Conservation (phyloP, 805 yeast genomes). For the Cyberlindnera euphorbiiphila region DNA sequence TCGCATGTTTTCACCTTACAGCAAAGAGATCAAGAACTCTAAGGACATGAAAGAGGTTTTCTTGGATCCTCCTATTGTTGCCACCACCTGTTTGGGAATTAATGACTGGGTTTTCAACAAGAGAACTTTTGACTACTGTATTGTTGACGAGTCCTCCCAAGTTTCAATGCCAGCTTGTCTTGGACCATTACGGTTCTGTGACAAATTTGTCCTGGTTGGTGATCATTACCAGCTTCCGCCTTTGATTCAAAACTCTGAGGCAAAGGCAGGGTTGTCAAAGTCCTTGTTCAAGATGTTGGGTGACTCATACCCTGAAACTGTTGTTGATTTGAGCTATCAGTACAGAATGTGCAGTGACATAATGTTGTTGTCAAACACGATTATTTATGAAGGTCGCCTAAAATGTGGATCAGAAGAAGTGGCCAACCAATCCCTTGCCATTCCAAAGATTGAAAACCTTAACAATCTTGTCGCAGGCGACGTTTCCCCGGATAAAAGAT, state of each 20-base stretch:
- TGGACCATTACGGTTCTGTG: slow-evolving; percentile 79
- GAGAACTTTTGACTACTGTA: slow-evolving; percentile 81
- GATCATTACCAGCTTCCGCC: slow-evolving; percentile 96
- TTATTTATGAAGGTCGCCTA: slow-evolving; percentile 72
- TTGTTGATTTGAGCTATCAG: slow-evolving; percentile 76
- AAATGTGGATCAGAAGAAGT: slow-evolving; percentile 70
- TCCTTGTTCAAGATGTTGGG: slow-evolving; percentile 76
- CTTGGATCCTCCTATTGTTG: slow-evolving; percentile 68
- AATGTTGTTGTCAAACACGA: slow-evolving; percentile 73
- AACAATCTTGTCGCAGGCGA: slow-evolving; percentile 5
- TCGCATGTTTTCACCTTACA: slow-evolving; percentile 45
- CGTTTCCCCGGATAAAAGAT: slow-evolving; percentile 26
- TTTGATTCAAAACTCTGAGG: slow-evolving; percentile 64
- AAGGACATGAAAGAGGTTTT: slow-evolving; percentile 46
- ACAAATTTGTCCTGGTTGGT: slow-evolving; percentile 88
- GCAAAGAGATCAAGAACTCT: slow-evolving; percentile 36
- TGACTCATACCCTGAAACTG: slow-evolving; percentile 66
- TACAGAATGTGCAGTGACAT: slow-evolving; percentile 92
- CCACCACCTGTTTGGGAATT: slow-evolving; percentile 82
- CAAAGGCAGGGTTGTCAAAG: slow-evolving; percentile 56
- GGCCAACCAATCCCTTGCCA: slow-evolving; percentile 49
- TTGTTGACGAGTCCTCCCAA: slow-evolving; percentile 95
- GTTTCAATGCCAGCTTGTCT: slow-evolving; percentile 86
- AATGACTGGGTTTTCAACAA: slow-evolving; percentile 54
- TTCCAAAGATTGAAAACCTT: slow-evolving; percentile 37